Evolutionary conservation across 805 yeast genomes (phyloP), one percentile per base, ranked within the genome.

Genomic region (Danielia reshetovae): DNA sequence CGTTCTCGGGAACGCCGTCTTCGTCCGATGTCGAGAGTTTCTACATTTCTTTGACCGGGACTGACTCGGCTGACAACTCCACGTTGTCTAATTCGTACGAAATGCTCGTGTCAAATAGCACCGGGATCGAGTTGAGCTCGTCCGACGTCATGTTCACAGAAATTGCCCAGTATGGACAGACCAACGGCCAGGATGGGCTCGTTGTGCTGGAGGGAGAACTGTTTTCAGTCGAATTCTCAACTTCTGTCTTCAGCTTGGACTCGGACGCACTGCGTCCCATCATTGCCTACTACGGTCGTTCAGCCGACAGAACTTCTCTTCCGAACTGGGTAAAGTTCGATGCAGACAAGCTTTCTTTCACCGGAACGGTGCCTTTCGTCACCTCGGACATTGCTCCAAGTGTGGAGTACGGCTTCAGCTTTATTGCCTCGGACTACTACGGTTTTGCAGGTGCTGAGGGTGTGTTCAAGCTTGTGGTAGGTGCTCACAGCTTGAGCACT

Each of bases 331-430:
- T 87, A 33, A 59, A 62, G 35, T 93, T 90, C 54, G 80, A 87
- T 51, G 50, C 72, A 4, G 64, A 65, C 35, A 66, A 69, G 24
- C 63, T 86, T 44, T 73, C 84, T 14, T 90, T 88, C 59, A 69
- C 77, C 27, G 98, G 98, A 21, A 80, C 81, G 1, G 90, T 96
- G 1, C 98, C 98, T 8, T 68, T 82, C 6, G 85, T 85, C 21
- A 82, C 85, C 46, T 85, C 96, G 2, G 70, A 74, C 12, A 82
- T 87, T 47, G 98, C 98, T 1, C 97, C 97, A 8, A 85, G 95
- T 26, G 68, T 76, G 45, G 63, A 68, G 27, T 93, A 77, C 55
- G 72, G 75, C 12, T 78, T 90, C 46, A 69, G 77, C 28, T 72
- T 89, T 46, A 78, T 88, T 37, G 96, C 89, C 1, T 68, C 95